Base-by-base conservation (phyloP, 106 monocot species). In the Chionographis japonica region DNA sequence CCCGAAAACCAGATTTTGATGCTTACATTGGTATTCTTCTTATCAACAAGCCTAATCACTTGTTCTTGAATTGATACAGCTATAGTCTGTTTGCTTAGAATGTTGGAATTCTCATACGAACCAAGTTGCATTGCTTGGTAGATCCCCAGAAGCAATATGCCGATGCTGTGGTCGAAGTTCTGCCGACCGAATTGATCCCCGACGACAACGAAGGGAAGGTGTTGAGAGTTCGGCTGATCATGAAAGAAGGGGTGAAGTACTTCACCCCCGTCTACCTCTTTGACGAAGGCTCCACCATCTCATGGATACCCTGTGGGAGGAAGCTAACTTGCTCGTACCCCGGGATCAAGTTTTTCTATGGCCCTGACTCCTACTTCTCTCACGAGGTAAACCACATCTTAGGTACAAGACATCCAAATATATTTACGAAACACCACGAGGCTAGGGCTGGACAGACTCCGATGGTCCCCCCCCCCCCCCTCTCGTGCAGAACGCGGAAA, bases 71-170 rank as follows among this genome's bases (percentile, higher is more conserved):
- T 50, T n/a, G 14, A 43, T 46, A 8, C 27, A 27, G 27, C 27
- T 27, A 27, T 27, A 27, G 27, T 27, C 20, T 19, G 9, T 43
- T 15, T n/a, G 13, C 8, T 27, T 64, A 46, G 46, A 46, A 46
- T 6, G 46, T 46, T 10, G 5, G 46, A 46, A 46, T 27, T 27
- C 27, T 27, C 1, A 27, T 27, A 27, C 27, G 27, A 27, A 27
- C 27, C 27, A 27, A 63, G 5, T 42, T 6, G 15, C 11, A 38
- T 17, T n/a, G 41, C 3, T 56, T 2, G 1, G 36, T 86, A 97
- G 97, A 97, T 59, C 84, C 97, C 27, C 97, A 97, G 70, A 97
- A 97, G 84, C 83, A 97, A 67, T 84, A 91, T 13, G 91, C 95
- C 0, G 91, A 95, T 73, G 86, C 91, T 6, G 91, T 95, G 35